Conservation (phyloP, 345 rosid genomes). For the Geranium brycei region DNA sequence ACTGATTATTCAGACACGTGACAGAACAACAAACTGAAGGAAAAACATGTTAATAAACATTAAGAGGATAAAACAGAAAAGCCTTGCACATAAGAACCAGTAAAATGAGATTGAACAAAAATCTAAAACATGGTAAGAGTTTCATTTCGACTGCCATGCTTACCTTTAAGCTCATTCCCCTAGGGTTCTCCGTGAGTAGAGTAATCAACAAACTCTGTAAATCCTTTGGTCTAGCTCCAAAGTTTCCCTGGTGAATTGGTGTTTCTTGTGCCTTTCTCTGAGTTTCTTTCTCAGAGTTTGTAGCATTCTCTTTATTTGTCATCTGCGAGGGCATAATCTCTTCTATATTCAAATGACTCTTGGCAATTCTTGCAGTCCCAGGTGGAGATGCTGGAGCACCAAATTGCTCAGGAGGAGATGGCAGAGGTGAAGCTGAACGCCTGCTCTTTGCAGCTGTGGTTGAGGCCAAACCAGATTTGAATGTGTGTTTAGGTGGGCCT, state of each 20-base stretch:
- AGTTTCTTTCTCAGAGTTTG: constrained; percentile 41
- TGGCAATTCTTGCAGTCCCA: constrained; percentile 35
- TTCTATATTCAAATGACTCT: constrained; percentile 27
- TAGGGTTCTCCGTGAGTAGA: constrained; percentile 59
- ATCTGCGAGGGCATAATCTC: constrained; percentile 23
- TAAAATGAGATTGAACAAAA: neutral
- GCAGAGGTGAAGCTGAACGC: constrained; percentile 57
- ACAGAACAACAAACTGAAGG: neutral
- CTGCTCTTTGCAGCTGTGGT: constrained; percentile 34
- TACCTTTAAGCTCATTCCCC: constrained; percentile 80
- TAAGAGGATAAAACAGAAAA: neutral
- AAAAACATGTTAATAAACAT: too few relatives aligned
- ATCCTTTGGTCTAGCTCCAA: constrained; percentile 40
- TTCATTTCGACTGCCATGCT: constrained; percentile 6
- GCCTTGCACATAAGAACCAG: neutral
- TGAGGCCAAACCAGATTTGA: constrained; percentile 36
- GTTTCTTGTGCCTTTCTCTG: constrained; percentile 32
- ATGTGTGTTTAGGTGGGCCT: constrained; percentile 36
- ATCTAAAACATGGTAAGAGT: neutral
- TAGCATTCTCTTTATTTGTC: constrained; percentile 38
- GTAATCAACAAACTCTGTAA: constrained; percentile 45
- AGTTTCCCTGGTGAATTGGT: constrained; percentile 28
- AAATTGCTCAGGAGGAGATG: constrained; percentile 46
- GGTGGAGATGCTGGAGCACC: constrained; percentile 38
- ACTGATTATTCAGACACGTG: neutral